A percentile compares a stretch with the other conserved stretches of the same genome.
Evolutionary conservation across 2,329 filamentous ascomycete genomes (phyloP).

Genomic region (Fusarium proliferatum): DNA sequence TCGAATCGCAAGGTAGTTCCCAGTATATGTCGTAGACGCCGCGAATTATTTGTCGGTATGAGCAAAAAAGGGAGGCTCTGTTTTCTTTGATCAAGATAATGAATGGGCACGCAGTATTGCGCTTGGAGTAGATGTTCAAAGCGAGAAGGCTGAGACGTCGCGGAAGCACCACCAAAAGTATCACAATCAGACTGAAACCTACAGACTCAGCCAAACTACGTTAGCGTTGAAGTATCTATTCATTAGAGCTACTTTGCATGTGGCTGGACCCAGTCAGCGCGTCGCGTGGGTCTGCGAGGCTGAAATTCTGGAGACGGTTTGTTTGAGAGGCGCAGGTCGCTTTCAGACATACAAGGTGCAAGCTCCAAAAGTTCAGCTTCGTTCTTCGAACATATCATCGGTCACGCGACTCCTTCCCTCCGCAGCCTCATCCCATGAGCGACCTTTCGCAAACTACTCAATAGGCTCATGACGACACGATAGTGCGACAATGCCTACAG

Average conservation of each 20-base stretch:
- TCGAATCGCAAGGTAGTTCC: not conserved
- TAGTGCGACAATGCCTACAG: constrained; percentile 62
- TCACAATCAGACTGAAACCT: constrained; percentile 3
- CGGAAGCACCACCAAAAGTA: constrained; percentile 13
- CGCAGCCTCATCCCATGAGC: constrained; percentile 16
- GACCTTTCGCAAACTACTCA: constrained; percentile 1
- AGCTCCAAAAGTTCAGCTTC: constrained; percentile 24
- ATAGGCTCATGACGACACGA: constrained; percentile 41
- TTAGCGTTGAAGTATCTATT: constrained; percentile 10
- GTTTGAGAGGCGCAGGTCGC: constrained; percentile 37
- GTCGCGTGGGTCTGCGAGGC: constrained; percentile 49
- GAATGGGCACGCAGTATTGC: constrained; percentile 7
- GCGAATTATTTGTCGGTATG: not conserved
- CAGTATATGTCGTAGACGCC: not conserved
- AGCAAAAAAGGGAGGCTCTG: not conserved
- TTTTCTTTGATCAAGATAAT: constrained; percentile 15
- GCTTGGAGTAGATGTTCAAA: constrained; percentile 14
- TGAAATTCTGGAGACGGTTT: constrained; percentile 48
- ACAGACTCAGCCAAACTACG: fast-evolving
- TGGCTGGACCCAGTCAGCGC: constrained; percentile 33
- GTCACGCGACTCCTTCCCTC: constrained; percentile 20
- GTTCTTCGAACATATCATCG: constrained; percentile 14
- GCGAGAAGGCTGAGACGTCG: constrained; percentile 41
- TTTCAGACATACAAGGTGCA: constrained; percentile 30
- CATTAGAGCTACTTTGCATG: constrained; percentile 23